Percentiles rank a stretch among this genome's conserved stretches.
These are phyloP conservation scores for Brassica rapa DNA, from an alignment of 345 rosid species.

Conservation along the genomic window DNA sequence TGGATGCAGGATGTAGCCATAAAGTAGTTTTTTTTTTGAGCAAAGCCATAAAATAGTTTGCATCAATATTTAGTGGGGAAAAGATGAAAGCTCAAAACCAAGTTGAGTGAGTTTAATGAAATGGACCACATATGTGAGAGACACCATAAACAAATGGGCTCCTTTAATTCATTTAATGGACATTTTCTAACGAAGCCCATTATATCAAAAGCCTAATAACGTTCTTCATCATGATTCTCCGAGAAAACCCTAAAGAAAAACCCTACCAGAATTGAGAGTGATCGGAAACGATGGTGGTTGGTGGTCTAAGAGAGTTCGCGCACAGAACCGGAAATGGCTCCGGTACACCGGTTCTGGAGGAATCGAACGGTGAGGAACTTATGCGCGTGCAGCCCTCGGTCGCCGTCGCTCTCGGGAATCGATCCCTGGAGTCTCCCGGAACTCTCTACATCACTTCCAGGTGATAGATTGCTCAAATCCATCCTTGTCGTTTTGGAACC, in stretches of 20 bases:
- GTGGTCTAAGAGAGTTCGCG: conserved; percentile 76
- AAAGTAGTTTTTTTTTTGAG: too few relatives aligned
- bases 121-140: neutral
- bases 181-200: neutral
- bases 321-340: conserved; percentile 54
- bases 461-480: conserved; percentile 35
- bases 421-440: conserved; percentile 70
- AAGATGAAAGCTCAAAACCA: neutral
- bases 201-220: neutral
- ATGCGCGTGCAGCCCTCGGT: conserved; percentile 73
- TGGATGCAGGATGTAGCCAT: neutral
- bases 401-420: conserved; percentile 66
- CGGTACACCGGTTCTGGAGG: conserved; percentile 69
- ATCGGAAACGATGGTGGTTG: conserved; percentile 58
- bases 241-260: conserved; percentile 36
- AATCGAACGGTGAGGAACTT: conserved; percentile 71
- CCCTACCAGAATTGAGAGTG: conserved; percentile 13
- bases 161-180: neutral
- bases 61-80: neutral
- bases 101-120: neutral
- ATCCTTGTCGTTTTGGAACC: neutral
- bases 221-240: neutral
- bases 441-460: conserved; percentile 83
- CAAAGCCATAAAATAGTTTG: neutral
- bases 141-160: neutral